Evolutionary conservation across 2,329 filamentous ascomycete genomes (phyloP), one percentile per base, ranked within the genome.

Genomic region (Nemania abortiva): DNA sequence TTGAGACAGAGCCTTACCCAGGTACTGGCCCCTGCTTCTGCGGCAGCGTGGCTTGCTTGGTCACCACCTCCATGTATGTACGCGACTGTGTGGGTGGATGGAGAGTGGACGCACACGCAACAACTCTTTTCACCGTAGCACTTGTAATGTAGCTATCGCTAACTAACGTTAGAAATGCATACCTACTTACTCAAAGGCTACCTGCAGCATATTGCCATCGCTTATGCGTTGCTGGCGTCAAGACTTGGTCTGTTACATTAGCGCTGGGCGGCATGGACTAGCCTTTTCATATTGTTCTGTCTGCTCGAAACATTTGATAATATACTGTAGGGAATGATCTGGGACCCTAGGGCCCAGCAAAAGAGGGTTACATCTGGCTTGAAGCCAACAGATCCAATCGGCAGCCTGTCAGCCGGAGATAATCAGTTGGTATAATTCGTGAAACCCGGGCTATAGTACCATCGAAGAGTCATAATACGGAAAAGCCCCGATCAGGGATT

Each of bases 11-110:
- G 61, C 56, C 34, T 50, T 55, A 34, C 31, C 34, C 47, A 24
- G 20, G 20, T 55, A n/a, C 31, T 52, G 56, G 61, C 45, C 52
- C 62, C 53, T 62, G 45, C 45, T 57, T 54, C 52, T 29, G 24
- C 24, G 13, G 57, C 31, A 63, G 50, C 29, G 63, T 66, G 67
- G 63, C 63, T 69, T 62, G 49, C 63, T 59, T 47, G 29, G 22
- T 31, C 39, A 18, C 27, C 29, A 27, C 24, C 31, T 47, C 22
- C 22, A 15, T n/a, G 22, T 18, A 10, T 9, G 7, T 29, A 49
- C 49, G 37, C 56, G 34, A 63, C 29, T 50, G 50, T 27, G n/a
- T 29, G 18, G 31, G 20, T 15, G 15, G 39, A 61, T 20, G 24
- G 34, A 22, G 15, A 63, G 49, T 47, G 59, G 49, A 60, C 47